Conservation (phyloP, 2,329 filamentous ascomycete genomes). For the Colletotrichum salicis region DNA sequence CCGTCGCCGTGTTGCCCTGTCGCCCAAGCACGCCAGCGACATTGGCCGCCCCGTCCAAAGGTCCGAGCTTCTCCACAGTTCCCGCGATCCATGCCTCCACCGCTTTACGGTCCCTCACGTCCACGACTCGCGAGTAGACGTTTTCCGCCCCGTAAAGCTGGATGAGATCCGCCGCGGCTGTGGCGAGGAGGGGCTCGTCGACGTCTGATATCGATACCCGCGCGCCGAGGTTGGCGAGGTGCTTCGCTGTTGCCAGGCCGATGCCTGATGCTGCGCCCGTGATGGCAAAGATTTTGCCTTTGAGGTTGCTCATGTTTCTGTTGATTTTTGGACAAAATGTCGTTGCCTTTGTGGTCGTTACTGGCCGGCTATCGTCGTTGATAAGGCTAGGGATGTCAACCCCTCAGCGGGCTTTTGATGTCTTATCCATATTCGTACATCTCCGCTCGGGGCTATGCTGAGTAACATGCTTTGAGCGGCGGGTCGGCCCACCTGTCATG, state of each 20-base stretch:
- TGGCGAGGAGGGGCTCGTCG: slow-evolving; percentile 45
- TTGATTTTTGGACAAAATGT: neutral
- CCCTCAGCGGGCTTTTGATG: neutral
- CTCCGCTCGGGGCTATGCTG: neutral
- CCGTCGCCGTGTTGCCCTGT: slow-evolving; percentile 17
- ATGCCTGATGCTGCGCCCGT: slow-evolving; percentile 62
- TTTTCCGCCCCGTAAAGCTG: slow-evolving; percentile 5
- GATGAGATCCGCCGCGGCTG: slow-evolving; percentile 19
- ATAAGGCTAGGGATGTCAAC: no score
- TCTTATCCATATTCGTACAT: neutral
- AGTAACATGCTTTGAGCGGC: neutral
- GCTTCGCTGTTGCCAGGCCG: slow-evolving; percentile 57
- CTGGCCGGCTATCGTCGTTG: no score
- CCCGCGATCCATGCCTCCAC: slow-evolving; percentile 43
- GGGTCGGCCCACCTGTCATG: neutral
- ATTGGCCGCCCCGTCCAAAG: slow-evolving; percentile 55
- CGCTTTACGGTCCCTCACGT: slow-evolving; percentile 27
- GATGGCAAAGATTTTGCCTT: slow-evolving; percentile 57
- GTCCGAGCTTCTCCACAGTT: slow-evolving; percentile 47
- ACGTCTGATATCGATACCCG: slow-evolving; percentile 60
- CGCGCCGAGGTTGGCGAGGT: slow-evolving; percentile 55
- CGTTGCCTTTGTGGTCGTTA: no score
- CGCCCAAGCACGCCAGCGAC: slow-evolving; percentile 42
- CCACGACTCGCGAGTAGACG: slow-evolving; percentile 9
- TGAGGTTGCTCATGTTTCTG: slow-evolving; percentile 24